Base-by-base conservation (phyloP, 2,329 filamentous ascomycete species). In the Botrytis fabae region DNA sequence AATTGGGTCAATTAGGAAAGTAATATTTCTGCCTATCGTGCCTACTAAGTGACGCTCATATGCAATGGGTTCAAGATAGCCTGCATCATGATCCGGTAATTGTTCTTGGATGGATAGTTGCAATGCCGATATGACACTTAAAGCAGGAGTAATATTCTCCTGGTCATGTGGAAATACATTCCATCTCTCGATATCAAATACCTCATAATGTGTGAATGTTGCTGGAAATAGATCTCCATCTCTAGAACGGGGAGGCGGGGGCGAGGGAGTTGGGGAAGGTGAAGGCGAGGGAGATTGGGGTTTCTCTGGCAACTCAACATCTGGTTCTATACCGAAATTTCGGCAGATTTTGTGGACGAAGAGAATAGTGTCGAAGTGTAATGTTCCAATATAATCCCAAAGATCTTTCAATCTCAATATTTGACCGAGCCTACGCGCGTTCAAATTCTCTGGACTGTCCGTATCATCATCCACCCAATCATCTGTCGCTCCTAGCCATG, bases 401-500 rank as follows among this genome's bases (percentile, higher is more conserved):
- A 68, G 1, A 2, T 68, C 65, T 57, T 25, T 42, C 22, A 68
- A 22, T 22, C 7, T 20, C 10, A 68, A 25, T 1, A 68, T 42
- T 9, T 35, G n/a, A n/a, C 14, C 42, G 8, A 68, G 48, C 35
- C 7, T 57, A n/a, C 46, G 65, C 35, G 48, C 65, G 20, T 57
- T 38, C 48, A 57, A 2, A 32, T 68, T 57, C 35, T 68, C 48
- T 18, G 10, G 48, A 42, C 9, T 32, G n/a, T 57, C n/a, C 25
- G 65, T 32, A 68, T 32, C 4, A 28, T 68, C 65, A 42, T 68
- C 65, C 28, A 42, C 25, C 65, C 65, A 68, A 9, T 57, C 48
- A 68, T 57, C n/a, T 42, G 65, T 38, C 25, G 65, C 32, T 57
- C 48, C 65, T 42, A 57, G 48, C 48, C 46, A 68, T 6, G 25